Conservation (phyloP, 352 stramenopile genomes). For the Aphanomyces astaci region DNA sequence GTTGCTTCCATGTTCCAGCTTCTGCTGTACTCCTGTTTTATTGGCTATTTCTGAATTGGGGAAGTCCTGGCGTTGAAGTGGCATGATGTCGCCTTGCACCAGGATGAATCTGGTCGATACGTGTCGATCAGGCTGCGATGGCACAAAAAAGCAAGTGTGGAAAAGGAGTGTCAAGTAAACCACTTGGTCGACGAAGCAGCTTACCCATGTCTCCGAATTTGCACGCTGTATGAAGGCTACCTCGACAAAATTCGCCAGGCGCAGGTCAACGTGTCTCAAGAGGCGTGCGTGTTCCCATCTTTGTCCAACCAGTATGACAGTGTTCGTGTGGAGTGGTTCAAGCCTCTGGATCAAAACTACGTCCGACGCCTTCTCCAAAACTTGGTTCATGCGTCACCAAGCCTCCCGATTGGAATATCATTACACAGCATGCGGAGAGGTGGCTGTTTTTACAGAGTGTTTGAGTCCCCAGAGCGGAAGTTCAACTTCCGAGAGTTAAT, state of each 20-base stretch:
- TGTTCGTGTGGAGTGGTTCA: conserved; percentile 5
- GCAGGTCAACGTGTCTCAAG: not conserved
- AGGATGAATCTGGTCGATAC: not conserved
- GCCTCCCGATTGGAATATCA: not conserved
- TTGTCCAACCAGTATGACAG: not conserved
- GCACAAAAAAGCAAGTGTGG: conserved; percentile 7
- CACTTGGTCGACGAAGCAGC: conserved; percentile 2
- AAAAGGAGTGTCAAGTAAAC: conserved; percentile 10
- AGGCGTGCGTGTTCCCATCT: conserved; percentile 6
- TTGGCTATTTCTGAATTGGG: conserved; percentile 1
- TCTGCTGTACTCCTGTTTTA: not conserved
- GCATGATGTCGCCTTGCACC: not conserved
- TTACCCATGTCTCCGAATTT: conserved; percentile 1
- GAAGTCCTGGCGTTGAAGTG: conserved; percentile 8
- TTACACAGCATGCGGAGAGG: not conserved
- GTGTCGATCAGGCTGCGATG: conserved; percentile 3
- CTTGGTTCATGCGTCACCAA: not conserved
- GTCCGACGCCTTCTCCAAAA: not conserved
- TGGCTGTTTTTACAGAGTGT: conserved; percentile 3
- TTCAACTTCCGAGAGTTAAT: conserved; percentile 11
- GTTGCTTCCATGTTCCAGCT: conserved; percentile 4
- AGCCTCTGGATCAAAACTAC: not conserved
- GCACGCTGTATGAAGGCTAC: not conserved
- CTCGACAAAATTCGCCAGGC: not conserved
- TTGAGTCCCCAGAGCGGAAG: not conserved